Percentiles rank a stretch among this genome's conserved stretches.
Conservation (phyloP, 139 green algal species). For the Protoeuglena noctilucae region DNA sequence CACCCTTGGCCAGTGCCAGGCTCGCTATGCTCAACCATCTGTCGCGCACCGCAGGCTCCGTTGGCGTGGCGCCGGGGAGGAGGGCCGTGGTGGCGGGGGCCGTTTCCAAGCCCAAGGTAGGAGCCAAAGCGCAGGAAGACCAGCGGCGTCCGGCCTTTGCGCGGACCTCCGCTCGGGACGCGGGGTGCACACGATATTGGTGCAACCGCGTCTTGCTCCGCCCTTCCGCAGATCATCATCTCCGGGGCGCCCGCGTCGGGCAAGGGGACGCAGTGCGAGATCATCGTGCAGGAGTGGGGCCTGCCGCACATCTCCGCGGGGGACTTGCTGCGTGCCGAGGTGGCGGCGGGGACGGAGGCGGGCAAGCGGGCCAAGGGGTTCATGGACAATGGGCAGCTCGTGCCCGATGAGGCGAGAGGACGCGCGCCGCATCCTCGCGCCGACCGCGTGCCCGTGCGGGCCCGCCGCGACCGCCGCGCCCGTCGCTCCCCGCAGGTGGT, state of each 20-base stretch:
- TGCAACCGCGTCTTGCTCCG: neutral
- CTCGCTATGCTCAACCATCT: too few relatives aligned
- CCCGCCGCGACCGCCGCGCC: too few relatives aligned
- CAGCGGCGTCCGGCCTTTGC: neutral
- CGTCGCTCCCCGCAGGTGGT: constrained; percentile 39
- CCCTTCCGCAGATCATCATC: constrained; percentile 69
- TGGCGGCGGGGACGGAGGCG: constrained; percentile 58
- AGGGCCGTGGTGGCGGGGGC: too few relatives aligned
- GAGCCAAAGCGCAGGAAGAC: neutral
- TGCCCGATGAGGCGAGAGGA: constrained; percentile 72
- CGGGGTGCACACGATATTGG: neutral
- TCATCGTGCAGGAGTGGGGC: constrained; percentile 81
- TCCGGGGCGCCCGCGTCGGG: constrained; percentile 81
- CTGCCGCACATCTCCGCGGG: constrained; percentile 90
- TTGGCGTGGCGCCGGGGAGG: too few relatives aligned
- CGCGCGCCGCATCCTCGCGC: too few relatives aligned
- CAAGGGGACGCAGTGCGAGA: constrained; percentile 90
- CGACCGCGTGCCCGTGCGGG: too few relatives aligned
- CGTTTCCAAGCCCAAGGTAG: neutral
- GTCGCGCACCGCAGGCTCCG: too few relatives aligned
- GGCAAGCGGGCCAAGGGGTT: constrained; percentile 61
- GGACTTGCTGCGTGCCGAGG: constrained; percentile 90
- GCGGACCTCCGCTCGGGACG: neutral
- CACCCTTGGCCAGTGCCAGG: too few relatives aligned
- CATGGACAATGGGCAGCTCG: constrained; percentile 86